Base-by-base conservation (phyloP, 2,329 filamentous ascomycete species). In the Davidsoniella virescens region DNA sequence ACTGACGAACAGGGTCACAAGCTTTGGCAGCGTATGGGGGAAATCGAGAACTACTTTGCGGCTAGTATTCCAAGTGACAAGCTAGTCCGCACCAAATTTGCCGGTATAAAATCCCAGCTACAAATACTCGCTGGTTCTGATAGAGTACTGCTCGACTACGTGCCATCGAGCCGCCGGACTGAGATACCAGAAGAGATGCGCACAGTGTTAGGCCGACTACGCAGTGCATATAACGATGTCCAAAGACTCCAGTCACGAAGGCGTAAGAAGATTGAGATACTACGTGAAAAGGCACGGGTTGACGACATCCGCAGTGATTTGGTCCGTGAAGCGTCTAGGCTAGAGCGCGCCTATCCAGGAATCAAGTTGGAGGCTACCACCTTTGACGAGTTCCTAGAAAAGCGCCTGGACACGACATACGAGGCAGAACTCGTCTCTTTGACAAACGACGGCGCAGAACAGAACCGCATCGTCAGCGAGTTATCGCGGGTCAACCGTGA, bases 261-360 rank as follows among this genome's bases (percentile, higher is more conserved):
- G 45, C 75, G 81, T 53, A 81, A 84, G 55, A 88, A 86, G 59
- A 80, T 90, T 2, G 87, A 94, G 60, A 71, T 76, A 1, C 63
- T 96, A 44, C 76, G 81, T 29, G 80, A 87, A 53, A 93, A 88
- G 60, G 82, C 82, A 3, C 84, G 83, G 48, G 75, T 78, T 18
- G 92, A 98, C 63, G 90, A 96, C 63, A 88, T 96, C 58, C 87
- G 87, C 59, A 75, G 78, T 0, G 85, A 87, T 46, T 82, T 98
- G 3, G 70, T 94, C 18, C 75, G 76, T 45, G 88, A 96, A 69
- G 82, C 88, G 2, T 81, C 83, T 36, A 78, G 87, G 7, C 70
- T 96, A 10, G 92, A 96, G 66, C 78, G 88, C 43, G 81, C 84
- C 52, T 90, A 87, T 55, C 85, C 87, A 0, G 84, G 84, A 65